Conservation (phyloP, 2,329 filamentous ascomycete genomes). For the Tolypocladium ophioglossoides region DNA sequence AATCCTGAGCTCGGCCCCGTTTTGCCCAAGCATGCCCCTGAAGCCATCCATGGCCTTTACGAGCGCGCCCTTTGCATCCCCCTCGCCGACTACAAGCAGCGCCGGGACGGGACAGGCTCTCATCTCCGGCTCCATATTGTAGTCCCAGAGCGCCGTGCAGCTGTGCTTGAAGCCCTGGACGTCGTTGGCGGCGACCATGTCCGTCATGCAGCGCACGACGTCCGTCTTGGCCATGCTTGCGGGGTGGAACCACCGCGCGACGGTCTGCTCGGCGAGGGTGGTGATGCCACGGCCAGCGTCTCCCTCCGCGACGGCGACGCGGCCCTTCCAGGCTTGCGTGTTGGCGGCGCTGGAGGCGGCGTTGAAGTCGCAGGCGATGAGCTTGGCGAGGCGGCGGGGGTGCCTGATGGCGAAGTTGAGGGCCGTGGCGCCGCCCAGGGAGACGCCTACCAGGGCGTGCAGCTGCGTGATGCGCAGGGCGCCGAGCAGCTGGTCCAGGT, state of each 20-base stretch:
- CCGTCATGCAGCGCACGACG: slow-evolving; percentile 45
- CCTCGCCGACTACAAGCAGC: slow-evolving; percentile 60
- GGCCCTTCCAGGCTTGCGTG: slow-evolving; percentile 68
- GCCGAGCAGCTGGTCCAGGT: slow-evolving; percentile 55
- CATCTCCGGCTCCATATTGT: slow-evolving; percentile 53
- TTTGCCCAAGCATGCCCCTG: slow-evolving; percentile 43
- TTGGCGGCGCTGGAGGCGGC: slow-evolving; percentile 61
- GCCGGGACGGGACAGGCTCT: slow-evolving; percentile 44
- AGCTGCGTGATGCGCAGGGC: slow-evolving; percentile 59
- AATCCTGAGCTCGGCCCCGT: slow-evolving; percentile 48
- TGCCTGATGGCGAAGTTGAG: slow-evolving; percentile 62
- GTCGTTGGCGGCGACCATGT: slow-evolving; percentile 60
- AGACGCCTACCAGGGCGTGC: slow-evolving; percentile 63
- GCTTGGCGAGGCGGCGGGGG: slow-evolving; percentile 45
- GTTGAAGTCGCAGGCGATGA: slow-evolving; percentile 74
- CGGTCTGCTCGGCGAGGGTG: slow-evolving; percentile 59
- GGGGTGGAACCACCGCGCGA: slow-evolving; percentile 69
- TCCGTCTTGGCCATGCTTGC: slow-evolving; percentile 33
- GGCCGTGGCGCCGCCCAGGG: slow-evolving; percentile 69
- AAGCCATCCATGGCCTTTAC: slow-evolving; percentile 74
- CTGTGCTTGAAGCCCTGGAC: slow-evolving; percentile 58
- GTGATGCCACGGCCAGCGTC: slow-evolving; percentile 49
- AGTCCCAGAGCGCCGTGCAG: slow-evolving; percentile 61
- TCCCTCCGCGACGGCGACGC: slow-evolving; percentile 55
- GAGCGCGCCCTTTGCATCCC: slow-evolving; percentile 59